These are phyloP conservation scores for Kodamaea kaohsiungensis DNA, from an alignment of 805 yeast species.

Conservation along the genomic window DNA sequence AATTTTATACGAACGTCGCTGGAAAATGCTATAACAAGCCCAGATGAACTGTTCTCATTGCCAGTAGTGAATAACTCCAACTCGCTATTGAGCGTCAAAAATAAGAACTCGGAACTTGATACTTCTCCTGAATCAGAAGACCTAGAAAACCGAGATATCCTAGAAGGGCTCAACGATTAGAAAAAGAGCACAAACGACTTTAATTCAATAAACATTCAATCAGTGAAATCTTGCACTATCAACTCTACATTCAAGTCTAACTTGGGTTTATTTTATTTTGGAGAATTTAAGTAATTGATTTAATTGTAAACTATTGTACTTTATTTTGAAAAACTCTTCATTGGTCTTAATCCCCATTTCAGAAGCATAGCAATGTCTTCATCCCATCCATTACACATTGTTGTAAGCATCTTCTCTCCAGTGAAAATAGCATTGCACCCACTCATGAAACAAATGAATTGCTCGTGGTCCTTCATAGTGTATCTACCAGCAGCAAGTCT, in stretches of 20 bases:
- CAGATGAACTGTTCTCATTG: slow-evolving; percentile 55
- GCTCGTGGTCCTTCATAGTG: slow-evolving; percentile 77
- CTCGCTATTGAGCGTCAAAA: slow-evolving; percentile 13
- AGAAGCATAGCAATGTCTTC: slow-evolving; percentile 69
- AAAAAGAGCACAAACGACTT: neutral
- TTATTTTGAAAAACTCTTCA: slow-evolving; percentile 31
- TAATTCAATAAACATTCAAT: neutral
- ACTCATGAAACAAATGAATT: slow-evolving; percentile 70
- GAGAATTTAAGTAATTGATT: neutral
- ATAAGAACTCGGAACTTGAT: neutral
- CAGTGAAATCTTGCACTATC: neutral
- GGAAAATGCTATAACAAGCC: slow-evolving; percentile 2
- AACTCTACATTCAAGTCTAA: too few relatives aligned
- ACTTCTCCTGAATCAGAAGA: slow-evolving; percentile 8
- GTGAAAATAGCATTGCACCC: slow-evolving; percentile 83
- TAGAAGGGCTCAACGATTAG: slow-evolving; percentile 9
- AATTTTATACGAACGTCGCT: slow-evolving; percentile 1
- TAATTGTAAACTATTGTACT: neutral
- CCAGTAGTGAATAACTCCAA: slow-evolving; percentile 36
- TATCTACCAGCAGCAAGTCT: slow-evolving; percentile 81
- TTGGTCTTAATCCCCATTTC: slow-evolving; percentile 68
- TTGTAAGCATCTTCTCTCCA: slow-evolving; percentile 78
- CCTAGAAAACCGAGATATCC: slow-evolving; percentile 6
- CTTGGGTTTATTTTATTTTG: too few relatives aligned
- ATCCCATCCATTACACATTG: slow-evolving; percentile 84